These are phyloP conservation scores for Anthracocystis walkeri DNA, from an alignment of 1,284 basidiomycete species.

Conservation along the genomic window DNA sequence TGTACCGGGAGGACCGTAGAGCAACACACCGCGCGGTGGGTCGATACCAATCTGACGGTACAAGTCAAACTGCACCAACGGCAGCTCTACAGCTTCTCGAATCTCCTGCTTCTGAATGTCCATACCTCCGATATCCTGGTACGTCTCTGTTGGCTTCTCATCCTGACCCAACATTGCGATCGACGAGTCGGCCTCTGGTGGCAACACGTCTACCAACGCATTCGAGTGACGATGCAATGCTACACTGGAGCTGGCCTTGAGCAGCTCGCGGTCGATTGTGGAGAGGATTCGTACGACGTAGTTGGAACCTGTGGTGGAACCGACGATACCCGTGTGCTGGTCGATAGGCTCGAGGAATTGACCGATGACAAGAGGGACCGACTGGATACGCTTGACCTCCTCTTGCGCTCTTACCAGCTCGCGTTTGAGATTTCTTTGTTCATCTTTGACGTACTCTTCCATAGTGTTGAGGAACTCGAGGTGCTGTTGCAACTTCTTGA, in stretches of 20 bases:
- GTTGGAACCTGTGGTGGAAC: slow-evolving; percentile 96
- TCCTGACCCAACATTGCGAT: slow-evolving; percentile 80
- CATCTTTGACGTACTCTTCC: slow-evolving; percentile 92
- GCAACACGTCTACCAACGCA: slow-evolving; percentile 96
- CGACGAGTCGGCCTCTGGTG: slow-evolving; percentile 97
- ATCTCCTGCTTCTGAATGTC: slow-evolving; percentile 99
- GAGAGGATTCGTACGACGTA: slow-evolving; percentile 98
- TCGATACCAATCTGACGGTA: slow-evolving; percentile 99
- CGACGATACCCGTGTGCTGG: slow-evolving; percentile 96
- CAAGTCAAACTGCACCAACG: slow-evolving; percentile 91
- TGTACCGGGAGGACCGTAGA: slow-evolving; percentile 95
- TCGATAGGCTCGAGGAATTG: slow-evolving; percentile 99
- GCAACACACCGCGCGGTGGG: slow-evolving; percentile 88
- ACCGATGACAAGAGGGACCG: slow-evolving; percentile 98
- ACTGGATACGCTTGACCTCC: slow-evolving; percentile 99
- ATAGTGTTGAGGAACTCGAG: slow-evolving; percentile 69
- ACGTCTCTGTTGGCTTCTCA: slow-evolving; percentile 76
- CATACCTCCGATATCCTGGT: slow-evolving; percentile 86
- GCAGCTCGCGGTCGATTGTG: slow-evolving; percentile 94
- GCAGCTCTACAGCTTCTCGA: slow-evolving; percentile 96
- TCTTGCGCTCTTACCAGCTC: slow-evolving; percentile 98
- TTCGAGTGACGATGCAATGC: slow-evolving; percentile 98
- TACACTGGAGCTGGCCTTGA: slow-evolving; percentile 96
- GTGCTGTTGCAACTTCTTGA: slow-evolving; percentile 69
- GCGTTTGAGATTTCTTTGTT: slow-evolving; percentile 96